These are phyloP conservation scores for Ceratocystis smalleyi DNA, from an alignment of 2,329 filamentous ascomycete genomes.

Conservation along the genomic window DNA sequence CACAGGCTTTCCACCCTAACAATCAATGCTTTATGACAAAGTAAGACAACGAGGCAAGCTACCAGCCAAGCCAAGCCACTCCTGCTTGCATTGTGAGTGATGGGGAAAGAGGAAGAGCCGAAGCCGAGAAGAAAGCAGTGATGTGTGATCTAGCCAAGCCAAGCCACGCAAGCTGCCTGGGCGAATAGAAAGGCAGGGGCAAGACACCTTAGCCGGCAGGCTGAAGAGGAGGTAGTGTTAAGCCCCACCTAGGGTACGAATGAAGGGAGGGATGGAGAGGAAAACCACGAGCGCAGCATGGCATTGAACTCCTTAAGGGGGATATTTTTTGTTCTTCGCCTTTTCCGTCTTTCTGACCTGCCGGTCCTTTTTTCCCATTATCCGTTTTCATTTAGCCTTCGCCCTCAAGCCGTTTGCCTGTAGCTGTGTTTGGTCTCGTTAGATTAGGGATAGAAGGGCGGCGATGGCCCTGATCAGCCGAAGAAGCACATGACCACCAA, in stretches of 20 bases:
- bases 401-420: not conserved
- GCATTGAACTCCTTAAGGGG: not conserved
- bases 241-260: not conserved
- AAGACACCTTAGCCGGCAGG: not conserved
- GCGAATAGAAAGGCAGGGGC: not conserved
- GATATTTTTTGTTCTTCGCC: not conserved
- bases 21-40: not conserved
- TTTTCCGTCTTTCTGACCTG: not conserved
- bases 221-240: not conserved
- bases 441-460: not conserved
- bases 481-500: not conserved
- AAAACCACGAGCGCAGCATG: not conserved
- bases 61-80: not conserved
- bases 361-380: too few relatives aligned
- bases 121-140: not conserved
- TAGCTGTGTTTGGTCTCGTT: not conserved
- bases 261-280: not conserved
- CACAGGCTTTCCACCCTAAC: not conserved
- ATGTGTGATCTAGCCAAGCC: not conserved
- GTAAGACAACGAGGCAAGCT: not conserved
- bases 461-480: not conserved
- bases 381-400: too few relatives aligned
- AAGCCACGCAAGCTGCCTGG: not conserved
- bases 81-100: not conserved
- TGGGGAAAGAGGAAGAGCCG: not conserved